Base-by-base conservation (phyloP, 2,329 filamentous ascomycete species). In the Fusarium guadeloupense region DNA sequence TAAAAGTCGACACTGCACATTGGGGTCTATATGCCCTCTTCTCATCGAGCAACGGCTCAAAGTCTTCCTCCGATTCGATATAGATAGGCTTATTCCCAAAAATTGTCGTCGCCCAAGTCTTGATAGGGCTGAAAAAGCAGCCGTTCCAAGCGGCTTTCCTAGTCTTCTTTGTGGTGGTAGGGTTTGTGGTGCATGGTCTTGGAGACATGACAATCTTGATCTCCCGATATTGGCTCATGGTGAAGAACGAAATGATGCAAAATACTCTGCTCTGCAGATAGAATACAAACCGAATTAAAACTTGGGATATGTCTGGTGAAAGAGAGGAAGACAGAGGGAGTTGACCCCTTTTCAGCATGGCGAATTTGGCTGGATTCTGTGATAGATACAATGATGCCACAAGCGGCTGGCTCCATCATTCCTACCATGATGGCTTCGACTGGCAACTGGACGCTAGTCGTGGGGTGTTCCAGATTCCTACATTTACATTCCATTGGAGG, bases 1-100 rank as follows among this genome's bases (percentile, higher is more conserved):
- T 64, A 61, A 79, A 79, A 5, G 77, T 76, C 6, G 73, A 57
- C 2, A 74, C 76, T 2, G 79, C 78, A 53, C 81, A 75, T n/a
- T 69, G 75, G 4, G 80, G 80, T 9, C 71, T 57, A n/a, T 49
- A 59, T 7, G 25, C 21, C 5, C 12, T 50, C 10, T 47, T 48
- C 25, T 62, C 53, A 9, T 52, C 55, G 8, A 72, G 28, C 14
- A 72, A 37, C 3, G 70, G 70, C 33, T 69, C 64, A 9, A 56
- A 51, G 9, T 68, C 69, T 2, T 69, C 62, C 3, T 64, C 57
- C 6, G 37, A n/a, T n/a, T 48, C 48, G 9, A 10, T 10, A 4
- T 34, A 23, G 14, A 34, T n/a, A 8, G 55, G 30, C 2, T 43
- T 64, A 4, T 46, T 55, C 23, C 35, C 26, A 20, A 62, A 62